Evolutionary conservation across 2,329 filamentous ascomycete genomes (phyloP).

Genomic region (Ophiostoma novo-ulmi): DNA sequence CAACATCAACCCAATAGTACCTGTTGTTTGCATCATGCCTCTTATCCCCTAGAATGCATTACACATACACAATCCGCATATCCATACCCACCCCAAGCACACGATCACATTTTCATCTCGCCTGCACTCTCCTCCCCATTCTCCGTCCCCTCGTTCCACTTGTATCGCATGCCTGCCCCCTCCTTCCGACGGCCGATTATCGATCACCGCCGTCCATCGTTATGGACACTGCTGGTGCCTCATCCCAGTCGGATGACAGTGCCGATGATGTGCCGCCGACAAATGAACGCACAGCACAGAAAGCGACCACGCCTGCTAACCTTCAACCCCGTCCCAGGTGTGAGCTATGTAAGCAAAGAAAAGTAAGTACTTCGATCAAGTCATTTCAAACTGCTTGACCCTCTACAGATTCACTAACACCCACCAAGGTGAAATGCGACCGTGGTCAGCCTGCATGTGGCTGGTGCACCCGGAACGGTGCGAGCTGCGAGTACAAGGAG

Average conservation of each 20-base stretch:
- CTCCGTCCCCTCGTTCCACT: not conserved
- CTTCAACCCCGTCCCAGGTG: slow-evolving; percentile 45
- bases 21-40: not conserved
- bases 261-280: slow-evolving; percentile 16
- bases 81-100: not conserved
- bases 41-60: not conserved
- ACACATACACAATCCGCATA: not conserved
- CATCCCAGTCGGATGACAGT: slow-evolving; percentile 23
- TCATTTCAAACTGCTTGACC: not conserved
- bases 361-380: slow-evolving; percentile 46
- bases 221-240: slow-evolving; percentile 11
- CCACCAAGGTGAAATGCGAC: slow-evolving; percentile 63
- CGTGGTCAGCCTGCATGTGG: slow-evolving; percentile 67
- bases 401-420: not conserved
- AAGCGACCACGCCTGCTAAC: slow-evolving; percentile 14
- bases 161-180: not conserved
- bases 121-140: not conserved
- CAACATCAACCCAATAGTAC: not conserved
- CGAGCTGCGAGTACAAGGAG: slow-evolving; percentile 62
- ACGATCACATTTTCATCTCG: not conserved
- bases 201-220: not conserved
- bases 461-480: slow-evolving; percentile 61
- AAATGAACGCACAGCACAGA: slow-evolving; percentile 14
- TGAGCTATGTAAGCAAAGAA: slow-evolving; percentile 75
- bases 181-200: not conserved